phyloP scores from a whole-genome alignment of 2,329 filamentous ascomycete genomes.

The Trichoderma arundinaceum region DNA sequence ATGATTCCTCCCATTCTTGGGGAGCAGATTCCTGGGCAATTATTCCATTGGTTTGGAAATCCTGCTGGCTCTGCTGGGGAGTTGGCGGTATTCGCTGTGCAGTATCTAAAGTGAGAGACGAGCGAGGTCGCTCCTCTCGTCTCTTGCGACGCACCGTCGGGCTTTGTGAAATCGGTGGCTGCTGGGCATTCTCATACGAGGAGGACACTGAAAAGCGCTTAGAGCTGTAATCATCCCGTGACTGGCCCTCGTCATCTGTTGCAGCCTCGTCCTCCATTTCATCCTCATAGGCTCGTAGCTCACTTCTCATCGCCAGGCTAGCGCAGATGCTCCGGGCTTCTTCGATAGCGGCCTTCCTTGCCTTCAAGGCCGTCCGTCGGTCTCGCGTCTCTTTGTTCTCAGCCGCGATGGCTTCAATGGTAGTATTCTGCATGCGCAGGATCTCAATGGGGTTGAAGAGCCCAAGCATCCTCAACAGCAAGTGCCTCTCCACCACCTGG shows the following conservation, averaged over 20 bases:
- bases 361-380: conserved; percentile 53
- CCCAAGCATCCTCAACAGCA: conserved; percentile 57
- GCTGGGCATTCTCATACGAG: conserved; percentile 29
- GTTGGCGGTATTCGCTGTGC: conserved; percentile 32
- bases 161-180: conserved; percentile 36
- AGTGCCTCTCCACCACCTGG: conserved; percentile 57
- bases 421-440: conserved; percentile 51
- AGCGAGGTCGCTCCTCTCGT: conserved; percentile 38
- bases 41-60: conserved; percentile 33
- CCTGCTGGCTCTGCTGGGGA: conserved; percentile 35
- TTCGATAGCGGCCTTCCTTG: conserved; percentile 57
- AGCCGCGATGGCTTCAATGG: conserved; percentile 57
- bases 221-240: conserved; percentile 26
- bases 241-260: conserved; percentile 42
- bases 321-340: conserved; percentile 58
- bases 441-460: conserved; percentile 61
- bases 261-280: conserved; percentile 41
- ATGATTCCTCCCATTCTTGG: conserved; percentile 42
- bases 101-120: conserved; percentile 31
- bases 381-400: conserved; percentile 61
- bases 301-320: conserved; percentile 58
- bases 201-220: conserved; percentile 32
- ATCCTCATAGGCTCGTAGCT: conserved; percentile 50
- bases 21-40: conserved; percentile 34
- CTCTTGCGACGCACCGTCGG: conserved; percentile 34